These are phyloP conservation scores for Penicillium antarcticum DNA, from an alignment of 495 filamentous ascomycete species.

Conservation along the genomic window DNA sequence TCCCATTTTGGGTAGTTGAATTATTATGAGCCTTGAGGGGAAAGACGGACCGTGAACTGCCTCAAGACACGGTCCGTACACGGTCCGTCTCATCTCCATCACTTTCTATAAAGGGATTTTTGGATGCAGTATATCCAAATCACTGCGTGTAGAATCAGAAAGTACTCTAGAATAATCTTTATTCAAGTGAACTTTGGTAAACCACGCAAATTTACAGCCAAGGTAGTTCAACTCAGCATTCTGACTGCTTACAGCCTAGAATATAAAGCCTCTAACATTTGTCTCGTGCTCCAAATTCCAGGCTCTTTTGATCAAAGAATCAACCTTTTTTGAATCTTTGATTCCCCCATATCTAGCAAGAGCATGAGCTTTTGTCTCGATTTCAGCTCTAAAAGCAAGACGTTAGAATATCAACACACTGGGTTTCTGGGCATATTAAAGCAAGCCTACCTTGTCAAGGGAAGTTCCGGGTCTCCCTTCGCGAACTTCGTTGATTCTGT, in stretches of 20 bases:
- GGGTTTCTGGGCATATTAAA: background rate
- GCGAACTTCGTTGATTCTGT: slow-evolving; percentile 25
- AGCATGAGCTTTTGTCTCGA: slow-evolving; percentile 22
- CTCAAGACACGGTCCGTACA: too few species aligned
- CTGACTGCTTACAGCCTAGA: background rate
- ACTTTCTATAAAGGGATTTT: too few species aligned
- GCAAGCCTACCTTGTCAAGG: slow-evolving; percentile 26
- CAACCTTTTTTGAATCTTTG: slow-evolving; percentile 15
- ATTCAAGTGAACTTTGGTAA: too few species aligned
- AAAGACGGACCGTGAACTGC: too few species aligned
- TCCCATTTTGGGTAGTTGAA: too few species aligned
- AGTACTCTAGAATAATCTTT: too few species aligned
- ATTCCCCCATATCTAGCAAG: slow-evolving; percentile 28
- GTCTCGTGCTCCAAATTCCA: slow-evolving; percentile 28
- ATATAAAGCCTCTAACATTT: slow-evolving; percentile 22
- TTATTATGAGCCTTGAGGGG: too few species aligned
- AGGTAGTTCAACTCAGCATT: too few species aligned
- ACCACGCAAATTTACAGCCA: too few species aligned
- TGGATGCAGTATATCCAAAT: too few species aligned
- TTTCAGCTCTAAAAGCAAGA: slow-evolving; percentile 17
- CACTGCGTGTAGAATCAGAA: too few species aligned
- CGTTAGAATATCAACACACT: background rate
- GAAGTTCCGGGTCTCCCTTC: slow-evolving; percentile 33
- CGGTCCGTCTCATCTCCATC: too few species aligned
- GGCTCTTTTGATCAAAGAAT: slow-evolving; percentile 20